A percentile compares a stretch with the other conserved stretches of the same genome.
phyloP scores from a whole-genome alignment of 805 yeast species.

The Aciculoconidium aculeatum region DNA sequence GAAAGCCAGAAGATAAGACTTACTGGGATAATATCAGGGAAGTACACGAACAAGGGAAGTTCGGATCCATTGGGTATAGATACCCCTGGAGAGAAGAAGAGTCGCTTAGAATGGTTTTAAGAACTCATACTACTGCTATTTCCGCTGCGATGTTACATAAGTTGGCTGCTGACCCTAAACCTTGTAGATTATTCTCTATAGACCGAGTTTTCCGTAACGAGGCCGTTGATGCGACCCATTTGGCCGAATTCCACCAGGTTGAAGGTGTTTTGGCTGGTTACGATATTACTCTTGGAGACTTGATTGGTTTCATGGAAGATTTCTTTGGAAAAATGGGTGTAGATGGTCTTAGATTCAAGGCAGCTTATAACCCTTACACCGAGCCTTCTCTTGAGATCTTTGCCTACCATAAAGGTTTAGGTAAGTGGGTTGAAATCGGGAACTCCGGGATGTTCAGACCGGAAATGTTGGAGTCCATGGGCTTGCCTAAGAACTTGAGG shows the following conservation, averaged over 20 bases:
- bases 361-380: constrained; percentile 98
- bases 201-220: constrained; percentile 99
- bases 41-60: constrained; percentile 87
- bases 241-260: constrained; percentile 98
- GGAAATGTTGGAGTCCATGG: constrained; percentile 98
- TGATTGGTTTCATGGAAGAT: constrained; percentile 97
- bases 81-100: constrained; percentile 95
- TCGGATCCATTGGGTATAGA: constrained; percentile 95
- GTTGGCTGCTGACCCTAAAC: constrained; percentile 83
- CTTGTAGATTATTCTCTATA: constrained; percentile 87
- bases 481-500: constrained; percentile 87
- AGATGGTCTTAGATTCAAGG: constrained; percentile 89
- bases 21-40: constrained; percentile 73
- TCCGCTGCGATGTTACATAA: constrained; percentile 83
- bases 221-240: constrained; percentile 98
- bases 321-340: constrained; percentile 98
- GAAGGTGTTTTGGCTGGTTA: constrained; percentile 99
- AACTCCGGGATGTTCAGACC: constrained; percentile 99
- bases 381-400: constrained; percentile 98
- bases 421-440: constrained; percentile 98
- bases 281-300: constrained; percentile 88
- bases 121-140: constrained; percentile 97
- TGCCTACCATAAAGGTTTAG: constrained; percentile 91
- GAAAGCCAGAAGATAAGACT: constrained; percentile 71
- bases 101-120: constrained; percentile 82